Base-by-base conservation (phyloP, 495 filamentous ascomycete species). In the Aspergillus diversus region DNA sequence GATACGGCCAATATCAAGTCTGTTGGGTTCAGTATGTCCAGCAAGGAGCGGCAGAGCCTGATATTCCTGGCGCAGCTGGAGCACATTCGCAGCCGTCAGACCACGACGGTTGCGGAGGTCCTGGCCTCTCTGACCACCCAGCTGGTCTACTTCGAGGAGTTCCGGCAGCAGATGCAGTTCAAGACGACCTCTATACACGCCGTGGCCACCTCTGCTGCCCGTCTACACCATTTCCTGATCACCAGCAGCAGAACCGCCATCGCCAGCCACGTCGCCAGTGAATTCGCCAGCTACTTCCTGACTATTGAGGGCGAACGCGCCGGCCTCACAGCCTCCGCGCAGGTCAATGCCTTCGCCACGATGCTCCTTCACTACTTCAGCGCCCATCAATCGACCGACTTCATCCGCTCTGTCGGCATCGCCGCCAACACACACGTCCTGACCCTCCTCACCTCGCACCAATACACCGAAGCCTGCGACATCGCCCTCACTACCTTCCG, bases 101-200 rank as follows among this genome's bases (percentile, higher is more conserved):
- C 66, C 5, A 72, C 70, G 13, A 73, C 67, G 5, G 60, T 79
- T 39, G 76, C 70, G 11, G 73, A 79, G 58, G 75, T 79, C 33
- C 63, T 76, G 12, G 71, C 76, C 13, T 63, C 73, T 7, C 39
- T 79, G 46, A 76, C 75, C 11, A 75, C 75, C 9, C 70, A 79
- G 62, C 72, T 74, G 47, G 71, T 77, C 5, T 79, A 79, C 70
- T 79, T 77, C 37, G 73, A 79, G 62, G 71, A 77, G 43, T 76
- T 76, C 69, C 65, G 71, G 33, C 71, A 60, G 52, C 53, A 65
- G 34, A 67, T 68, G 49, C 65, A 65, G 42, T 66, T 67, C 16
- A 75, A 75, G 66, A 71, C 43, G n/a, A 67, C 55, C 64, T 66
- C 66, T 33, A 66, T 77, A 39, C 66, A 73, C 27, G 58, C 53